Evolutionary conservation across 2,329 filamentous ascomycete genomes (phyloP), one percentile per base, ranked within the genome.

Genomic region (Nemania bipapillata): DNA sequence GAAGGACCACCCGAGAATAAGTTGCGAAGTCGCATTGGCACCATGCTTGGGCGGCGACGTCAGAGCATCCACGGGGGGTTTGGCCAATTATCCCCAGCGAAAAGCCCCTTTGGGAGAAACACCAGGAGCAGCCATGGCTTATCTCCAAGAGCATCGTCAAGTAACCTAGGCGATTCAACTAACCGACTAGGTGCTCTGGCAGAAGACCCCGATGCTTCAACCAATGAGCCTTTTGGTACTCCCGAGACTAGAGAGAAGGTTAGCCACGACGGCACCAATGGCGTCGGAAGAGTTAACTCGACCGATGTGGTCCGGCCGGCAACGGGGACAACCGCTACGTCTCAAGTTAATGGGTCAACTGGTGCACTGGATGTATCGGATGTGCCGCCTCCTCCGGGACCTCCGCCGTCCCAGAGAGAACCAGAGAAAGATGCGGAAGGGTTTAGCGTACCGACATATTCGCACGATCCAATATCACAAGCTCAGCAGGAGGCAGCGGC

Each of bases 361-460:
- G 75, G 79, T 20, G 73, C 64, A 15, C 22, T 81, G 49, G 86
- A 88, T 61, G 76, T 86, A 26, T 83, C 84, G 56, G 85, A 86
- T 60, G 84, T 86, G 32, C 80, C 83, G 8, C 83, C 86, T 32
- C 86, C 86, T 17, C 81, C 84, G 1, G 85, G 85, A 0, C 83
- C 86, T 24, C 85, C 87, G 1, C 83, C 84, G 1, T 81, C 82
- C 2, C 83, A 85, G 53, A 79, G 79, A 63, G 78, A 78, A 59
- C 78, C 80, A 24, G 77, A 80, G 17, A 92, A 89, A 77, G 93
- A 96, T 76, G 82, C 88, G 0, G 92, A 96, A 72, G 93, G 92
- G 6, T 96, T 90, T 76, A 91, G 86, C 3, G 86, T 95, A n/a
- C 92, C 91, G 0, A 85, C 88, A 0, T 83, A 87, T 1, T 83